Base-by-base conservation (phyloP, 805 yeast genomes). In the Ogataea pini region DNA sequence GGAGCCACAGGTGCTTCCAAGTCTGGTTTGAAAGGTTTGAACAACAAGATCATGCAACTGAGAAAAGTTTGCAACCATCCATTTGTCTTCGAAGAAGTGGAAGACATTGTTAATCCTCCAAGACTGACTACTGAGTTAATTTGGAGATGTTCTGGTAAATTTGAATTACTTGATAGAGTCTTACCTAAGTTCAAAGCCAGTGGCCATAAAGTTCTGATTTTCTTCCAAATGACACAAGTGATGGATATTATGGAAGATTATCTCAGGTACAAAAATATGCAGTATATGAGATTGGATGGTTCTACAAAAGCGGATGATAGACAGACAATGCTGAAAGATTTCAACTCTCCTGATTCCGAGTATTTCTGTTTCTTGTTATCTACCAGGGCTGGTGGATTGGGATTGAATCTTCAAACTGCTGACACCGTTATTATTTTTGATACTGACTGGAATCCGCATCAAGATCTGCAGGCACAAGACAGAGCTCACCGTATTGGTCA, bases 371-470 rank as follows among this genome's bases (percentile, higher is more conserved):
- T 87, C 72, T 70, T 87, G 50, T 71, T 87, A 50, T 85, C 92
- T 0, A 87, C 95, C 0, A 82, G 95, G 75, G 95, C 95, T 45
- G 95, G 95, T 77, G 95, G 95, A 55, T 78, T 87, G 59, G 95
- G 95, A 62, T 76, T 87, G 61, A 87, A 87, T 67, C 79, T 87
- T 65, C 95, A 87, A 71, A 86, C 91, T 20, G 95, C 95, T 3
- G 95, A 87, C 64, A 87, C 95, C 0, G 95, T 87, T 49, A 82
- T 87, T 54, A 87, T 87, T 54, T 87, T 86, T 64, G 95, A 87
- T 65, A 85, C 92, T 13, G 95, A 87, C 71, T 87, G 95, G 95
- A 87, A 87, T 63, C 95, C 95, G 7, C 95, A 87, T 70, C 95
- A 87, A 68, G 95, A 87, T 80, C 78, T 87, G 62, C 95, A 87